Conservation (phyloP, 108 stramenopile genomes). For the Nannochloropsis oceanica region DNA sequence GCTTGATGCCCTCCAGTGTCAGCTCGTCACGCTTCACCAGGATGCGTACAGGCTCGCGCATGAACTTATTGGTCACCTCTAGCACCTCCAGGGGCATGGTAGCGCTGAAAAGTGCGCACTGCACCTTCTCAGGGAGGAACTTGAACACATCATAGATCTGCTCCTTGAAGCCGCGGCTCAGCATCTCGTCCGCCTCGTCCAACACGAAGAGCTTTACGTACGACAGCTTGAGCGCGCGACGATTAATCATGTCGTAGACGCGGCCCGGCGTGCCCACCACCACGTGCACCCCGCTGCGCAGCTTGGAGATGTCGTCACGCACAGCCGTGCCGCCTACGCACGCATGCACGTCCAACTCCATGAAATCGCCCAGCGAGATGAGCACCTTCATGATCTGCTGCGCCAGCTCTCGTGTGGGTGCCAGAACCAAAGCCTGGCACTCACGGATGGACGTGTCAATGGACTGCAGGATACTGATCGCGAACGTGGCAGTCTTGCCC, state of each 20-base stretch:
- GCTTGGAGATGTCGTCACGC: slow-evolving; percentile 96
- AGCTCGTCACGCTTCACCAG: slow-evolving; percentile 99
- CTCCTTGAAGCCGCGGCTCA: slow-evolving; percentile 98
- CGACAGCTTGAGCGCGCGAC: slow-evolving; percentile 81
- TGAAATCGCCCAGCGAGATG: slow-evolving; percentile 94
- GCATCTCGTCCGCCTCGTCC: slow-evolving; percentile 99
- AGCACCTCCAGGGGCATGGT: slow-evolving; percentile 99
- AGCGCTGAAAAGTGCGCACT: slow-evolving; percentile 95
- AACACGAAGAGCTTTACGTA: slow-evolving; percentile 86
- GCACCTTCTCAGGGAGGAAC: slow-evolving; percentile 94
- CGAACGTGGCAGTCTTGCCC: slow-evolving; percentile 97
- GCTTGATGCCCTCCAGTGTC: slow-evolving; percentile 99
- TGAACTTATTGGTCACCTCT: slow-evolving; percentile 95
- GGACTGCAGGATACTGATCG: slow-evolving; percentile 88
- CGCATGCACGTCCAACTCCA: slow-evolving; percentile 89
- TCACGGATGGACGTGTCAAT: slow-evolving; percentile 71
- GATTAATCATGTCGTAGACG: slow-evolving; percentile 98
- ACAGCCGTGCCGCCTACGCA: slow-evolving; percentile 99
- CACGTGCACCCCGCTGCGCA: slow-evolving; percentile 84
- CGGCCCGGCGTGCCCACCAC: slow-evolving; percentile 99
- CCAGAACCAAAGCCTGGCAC: slow-evolving; percentile 92
- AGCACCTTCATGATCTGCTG: slow-evolving; percentile 99
- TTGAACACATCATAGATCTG: slow-evolving; percentile 99
- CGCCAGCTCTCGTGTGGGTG: slow-evolving; percentile 97
- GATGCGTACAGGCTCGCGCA: slow-evolving; percentile 97